Conservation (phyloP, 768 basidiomycete genomes). For the Piloderma croceum region DNA sequence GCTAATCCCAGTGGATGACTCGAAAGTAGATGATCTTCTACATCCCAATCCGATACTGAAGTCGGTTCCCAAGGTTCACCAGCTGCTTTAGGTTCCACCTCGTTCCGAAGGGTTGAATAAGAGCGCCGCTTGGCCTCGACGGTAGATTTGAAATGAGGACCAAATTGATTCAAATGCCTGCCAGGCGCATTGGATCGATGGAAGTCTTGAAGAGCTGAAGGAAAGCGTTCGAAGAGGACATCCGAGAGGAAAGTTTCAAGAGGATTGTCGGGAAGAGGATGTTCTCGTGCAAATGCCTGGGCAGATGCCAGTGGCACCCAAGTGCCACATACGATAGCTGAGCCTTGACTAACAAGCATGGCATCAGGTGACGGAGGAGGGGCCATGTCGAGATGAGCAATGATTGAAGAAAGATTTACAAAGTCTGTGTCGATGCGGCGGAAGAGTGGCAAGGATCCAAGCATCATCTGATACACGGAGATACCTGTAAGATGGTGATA, state of each 20-base stretch:
- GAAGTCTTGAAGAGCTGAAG: conserved; percentile 54
- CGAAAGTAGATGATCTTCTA: conserved; percentile 22
- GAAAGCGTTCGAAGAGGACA: conserved; percentile 57
- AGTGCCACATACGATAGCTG: conserved; percentile 49
- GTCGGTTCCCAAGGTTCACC: conserved; percentile 16
- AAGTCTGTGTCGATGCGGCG: conserved; percentile 77
- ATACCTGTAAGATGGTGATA: conserved; percentile 42
- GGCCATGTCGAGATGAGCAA: conserved; percentile 38
- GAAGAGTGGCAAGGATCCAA: conserved; percentile 50
- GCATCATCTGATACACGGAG: conserved; percentile 65
- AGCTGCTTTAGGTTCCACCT: neutral
- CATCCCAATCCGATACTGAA: conserved; percentile 15
- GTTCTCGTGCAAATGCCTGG: conserved; percentile 46
- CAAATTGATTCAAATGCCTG: conserved; percentile 54
- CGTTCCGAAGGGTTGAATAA: neutral
- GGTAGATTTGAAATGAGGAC: conserved; percentile 54
- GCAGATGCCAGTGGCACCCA: conserved; percentile 66
- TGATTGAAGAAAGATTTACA: conserved; percentile 62
- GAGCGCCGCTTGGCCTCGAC: conserved; percentile 33
- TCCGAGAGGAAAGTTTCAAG: conserved; percentile 59
- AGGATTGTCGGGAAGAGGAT: conserved; percentile 31
- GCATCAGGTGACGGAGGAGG: conserved; percentile 34
- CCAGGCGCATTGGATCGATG: conserved; percentile 42
- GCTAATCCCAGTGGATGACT: conserved; percentile 13
- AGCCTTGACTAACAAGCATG: conserved; percentile 47